A percentile compares a stretch with the other conserved stretches of the same genome.
Conservation (phyloP, 169 alveolate genomes). For the Plasmodium malariae region DNA sequence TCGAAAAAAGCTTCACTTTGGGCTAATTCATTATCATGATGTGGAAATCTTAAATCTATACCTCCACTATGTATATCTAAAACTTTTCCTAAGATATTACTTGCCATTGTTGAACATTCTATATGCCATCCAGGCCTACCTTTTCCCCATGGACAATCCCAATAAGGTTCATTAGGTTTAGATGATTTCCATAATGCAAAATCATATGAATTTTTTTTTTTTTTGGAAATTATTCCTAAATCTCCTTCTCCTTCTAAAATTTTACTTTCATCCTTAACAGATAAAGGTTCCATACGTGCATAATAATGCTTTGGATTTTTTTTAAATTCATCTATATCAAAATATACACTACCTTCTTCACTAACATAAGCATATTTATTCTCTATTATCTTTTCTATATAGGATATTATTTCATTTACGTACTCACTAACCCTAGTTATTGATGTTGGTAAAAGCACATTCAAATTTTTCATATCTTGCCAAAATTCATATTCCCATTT, state of each 20-base stretch:
- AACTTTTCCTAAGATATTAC: slow-evolving; percentile 91
- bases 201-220: slow-evolving; percentile 94
- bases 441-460: slow-evolving; percentile 94
- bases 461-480: slow-evolving; percentile 92
- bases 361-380: slow-evolving; percentile 97
- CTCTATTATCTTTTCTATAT: slow-evolving; percentile 91
- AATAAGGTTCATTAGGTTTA: slow-evolving; percentile 96
- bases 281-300: slow-evolving; percentile 94
- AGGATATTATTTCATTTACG: slow-evolving; percentile 94
- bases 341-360: slow-evolving; percentile 96
- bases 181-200: slow-evolving; percentile 99
- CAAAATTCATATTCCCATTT: slow-evolving; percentile 94
- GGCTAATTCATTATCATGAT: slow-evolving; percentile 99
- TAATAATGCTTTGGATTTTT: slow-evolving; percentile 90
- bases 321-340: slow-evolving; percentile 93
- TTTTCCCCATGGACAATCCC: slow-evolving; percentile 99
- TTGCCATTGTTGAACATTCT: slow-evolving; percentile 99
- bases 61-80: slow-evolving; percentile 99
- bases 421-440: slow-evolving; percentile 97
- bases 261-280: slow-evolving; percentile 88
- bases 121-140: slow-evolving; percentile 99
- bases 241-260: slow-evolving; percentile 95
- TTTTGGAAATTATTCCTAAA: slow-evolving; percentile 89
- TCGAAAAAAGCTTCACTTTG: slow-evolving; percentile 98
- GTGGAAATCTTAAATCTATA: slow-evolving; percentile 98